Conservation (phyloP, 805 yeast genomes). For the Saccharomycopsis fodiens region DNA sequence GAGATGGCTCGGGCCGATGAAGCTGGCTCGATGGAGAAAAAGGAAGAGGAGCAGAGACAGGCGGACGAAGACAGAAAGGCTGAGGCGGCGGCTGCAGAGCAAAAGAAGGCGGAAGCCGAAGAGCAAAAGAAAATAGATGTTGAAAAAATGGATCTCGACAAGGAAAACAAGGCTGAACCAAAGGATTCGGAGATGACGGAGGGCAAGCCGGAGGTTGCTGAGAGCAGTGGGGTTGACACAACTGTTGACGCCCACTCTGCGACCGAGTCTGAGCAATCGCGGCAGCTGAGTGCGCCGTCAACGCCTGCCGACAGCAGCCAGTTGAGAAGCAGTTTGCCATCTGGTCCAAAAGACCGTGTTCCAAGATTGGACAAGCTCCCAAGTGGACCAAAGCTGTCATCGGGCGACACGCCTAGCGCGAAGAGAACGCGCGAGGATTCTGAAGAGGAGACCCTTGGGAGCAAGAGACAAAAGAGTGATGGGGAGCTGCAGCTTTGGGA, state of each 20-base stretch:
- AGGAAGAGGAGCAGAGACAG: conserved; percentile 1
- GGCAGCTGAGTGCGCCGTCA: too few species aligned
- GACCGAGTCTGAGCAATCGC: too few species aligned
- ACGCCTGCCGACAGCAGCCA: too few species aligned
- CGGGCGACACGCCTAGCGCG: neutral
- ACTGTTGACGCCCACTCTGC: too few species aligned
- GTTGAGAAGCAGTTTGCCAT: too few species aligned
- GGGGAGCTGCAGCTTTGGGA: neutral
- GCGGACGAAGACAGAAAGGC: neutral
- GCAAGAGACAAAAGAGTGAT: neutral
- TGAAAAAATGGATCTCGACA: neutral
- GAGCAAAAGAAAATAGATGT: neutral
- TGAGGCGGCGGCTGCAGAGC: conserved; percentile 18
- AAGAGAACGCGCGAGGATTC: neutral
- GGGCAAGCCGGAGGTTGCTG: too few species aligned
- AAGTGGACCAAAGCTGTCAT: neutral
- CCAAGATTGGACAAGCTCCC: neutral
- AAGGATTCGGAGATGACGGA: too few species aligned
- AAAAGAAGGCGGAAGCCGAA: conserved; percentile 6
- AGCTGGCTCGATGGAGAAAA: neutral
- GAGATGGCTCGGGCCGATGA: neutral
- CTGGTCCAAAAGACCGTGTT: too few species aligned
- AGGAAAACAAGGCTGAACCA: too few species aligned
- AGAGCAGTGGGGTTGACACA: too few species aligned
- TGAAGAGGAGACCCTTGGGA: neutral